phyloP scores from a whole-genome alignment of 805 yeast genomes.

The Starmerella kuoi region DNA sequence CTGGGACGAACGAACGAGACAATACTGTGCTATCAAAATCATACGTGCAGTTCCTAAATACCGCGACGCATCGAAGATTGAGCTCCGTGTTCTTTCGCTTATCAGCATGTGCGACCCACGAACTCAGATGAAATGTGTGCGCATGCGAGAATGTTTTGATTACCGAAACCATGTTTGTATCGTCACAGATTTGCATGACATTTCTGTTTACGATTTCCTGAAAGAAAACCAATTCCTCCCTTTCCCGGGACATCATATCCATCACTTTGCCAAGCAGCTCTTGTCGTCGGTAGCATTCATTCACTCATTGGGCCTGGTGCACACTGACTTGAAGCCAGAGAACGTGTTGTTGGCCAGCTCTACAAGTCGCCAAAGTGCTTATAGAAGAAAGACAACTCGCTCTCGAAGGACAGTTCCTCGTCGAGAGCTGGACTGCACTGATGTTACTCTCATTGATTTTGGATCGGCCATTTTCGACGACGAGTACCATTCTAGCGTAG shows the following conservation, averaged over 20 bases:
- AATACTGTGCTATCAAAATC: slow-evolving; percentile 77
- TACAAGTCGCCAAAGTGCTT: slow-evolving; percentile 2
- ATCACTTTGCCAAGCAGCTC: slow-evolving; percentile 75
- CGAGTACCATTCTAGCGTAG: slow-evolving; percentile 84
- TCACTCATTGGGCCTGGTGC: slow-evolving; percentile 81
- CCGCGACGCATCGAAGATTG: slow-evolving; percentile 90
- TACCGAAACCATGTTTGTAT: slow-evolving; percentile 88
- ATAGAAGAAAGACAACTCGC: slow-evolving; percentile 9
- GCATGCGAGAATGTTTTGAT: slow-evolving; percentile 80
- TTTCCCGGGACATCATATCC: slow-evolving; percentile 91
- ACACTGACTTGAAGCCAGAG: slow-evolving; percentile 95
- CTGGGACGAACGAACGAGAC: slow-evolving; percentile 48
- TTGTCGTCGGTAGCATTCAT: slow-evolving; percentile 74
- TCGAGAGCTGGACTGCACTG: slow-evolving; percentile 56
- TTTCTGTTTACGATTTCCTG: slow-evolving; percentile 80
- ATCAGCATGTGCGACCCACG: slow-evolving; percentile 58
- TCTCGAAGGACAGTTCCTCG: slow-evolving; percentile 18
- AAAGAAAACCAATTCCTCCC: slow-evolving; percentile 71
- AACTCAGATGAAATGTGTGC: slow-evolving; percentile 65
- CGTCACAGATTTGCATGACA: slow-evolving; percentile 76
- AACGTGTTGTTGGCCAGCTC: slow-evolving; percentile 50
- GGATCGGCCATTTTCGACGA: slow-evolving; percentile 94
- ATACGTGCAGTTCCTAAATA: slow-evolving; percentile 87
- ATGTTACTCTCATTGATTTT: slow-evolving; percentile 83
- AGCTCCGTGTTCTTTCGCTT: slow-evolving; percentile 67